These are phyloP conservation scores for Collybia sp. DNA, from an alignment of 768 basidiomycete species.

Conservation along the genomic window DNA sequence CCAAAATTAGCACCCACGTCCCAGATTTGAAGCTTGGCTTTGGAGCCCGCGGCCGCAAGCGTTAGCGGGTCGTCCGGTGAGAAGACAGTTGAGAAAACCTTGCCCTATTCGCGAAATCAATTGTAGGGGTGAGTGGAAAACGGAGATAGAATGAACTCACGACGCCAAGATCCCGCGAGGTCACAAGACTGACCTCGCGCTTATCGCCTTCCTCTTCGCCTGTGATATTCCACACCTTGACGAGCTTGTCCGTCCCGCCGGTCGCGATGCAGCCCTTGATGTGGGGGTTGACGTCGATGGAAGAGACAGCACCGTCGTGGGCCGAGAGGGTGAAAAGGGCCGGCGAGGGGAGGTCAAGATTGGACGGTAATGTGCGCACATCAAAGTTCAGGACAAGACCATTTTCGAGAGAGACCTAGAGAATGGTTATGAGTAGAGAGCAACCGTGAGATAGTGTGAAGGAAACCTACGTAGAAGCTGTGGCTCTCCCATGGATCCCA, in stretches of 20 bases:
- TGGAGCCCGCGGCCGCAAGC: conserved; percentile 90
- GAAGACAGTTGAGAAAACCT: conserved; percentile 88
- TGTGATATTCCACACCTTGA: conserved; percentile 92
- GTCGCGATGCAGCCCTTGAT: conserved; percentile 89
- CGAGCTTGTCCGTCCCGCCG: conserved; percentile 91
- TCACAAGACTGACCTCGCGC: conserved; percentile 77
- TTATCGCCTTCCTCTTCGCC: conserved; percentile 62
- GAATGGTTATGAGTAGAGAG: conserved; percentile 1
- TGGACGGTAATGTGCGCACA: conserved; percentile 73
- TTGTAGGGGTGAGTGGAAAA: conserved; percentile 1
- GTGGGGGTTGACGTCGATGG: conserved; percentile 87
- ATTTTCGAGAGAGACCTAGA: conserved; percentile 85
- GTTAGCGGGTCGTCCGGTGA: conserved; percentile 95
- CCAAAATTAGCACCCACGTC: conserved; percentile 84
- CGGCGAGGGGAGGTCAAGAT: conserved; percentile 57
- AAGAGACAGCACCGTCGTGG: conserved; percentile 87
- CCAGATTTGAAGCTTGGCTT: conserved; percentile 94
- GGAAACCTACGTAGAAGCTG: conserved; percentile 72
- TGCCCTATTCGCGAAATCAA: conserved; percentile 57
- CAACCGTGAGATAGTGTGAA: background rate
- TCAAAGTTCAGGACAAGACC: conserved; percentile 93
- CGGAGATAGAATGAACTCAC: conserved; percentile 39
- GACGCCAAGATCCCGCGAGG: conserved; percentile 85
- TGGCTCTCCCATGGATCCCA: conserved; percentile 97
- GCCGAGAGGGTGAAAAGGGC: conserved; percentile 88